Evolutionary conservation across 192 early-diverging fungal species (phyloP).

Genomic region (Backusella australiensis): DNA sequence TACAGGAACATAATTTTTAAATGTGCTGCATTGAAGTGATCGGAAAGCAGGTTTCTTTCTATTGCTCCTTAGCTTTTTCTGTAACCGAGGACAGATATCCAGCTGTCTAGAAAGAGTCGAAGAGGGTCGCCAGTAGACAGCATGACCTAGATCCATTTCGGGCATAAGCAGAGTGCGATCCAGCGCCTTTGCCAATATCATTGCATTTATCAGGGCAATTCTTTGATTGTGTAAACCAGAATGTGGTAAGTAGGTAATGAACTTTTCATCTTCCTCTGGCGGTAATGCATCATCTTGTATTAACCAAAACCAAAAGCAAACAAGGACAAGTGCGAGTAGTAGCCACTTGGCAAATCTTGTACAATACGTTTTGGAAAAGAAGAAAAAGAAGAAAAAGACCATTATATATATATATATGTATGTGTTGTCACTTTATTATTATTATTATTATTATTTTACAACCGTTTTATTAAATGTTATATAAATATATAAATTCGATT

Average conservation of each 20-base stretch:
- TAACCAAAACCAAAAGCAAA: neutral
- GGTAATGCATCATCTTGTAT: neutral
- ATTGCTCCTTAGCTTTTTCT: neutral
- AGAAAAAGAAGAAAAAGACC: neutral
- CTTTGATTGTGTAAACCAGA: constrained; percentile 55
- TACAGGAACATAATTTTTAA: constrained; percentile 29
- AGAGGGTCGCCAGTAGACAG: constrained; percentile 23
- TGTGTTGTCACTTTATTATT: neutral
- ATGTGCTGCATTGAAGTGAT: constrained; percentile 24
- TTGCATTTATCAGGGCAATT: constrained; percentile 43
- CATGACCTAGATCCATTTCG: constrained; percentile 27
- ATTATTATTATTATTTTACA: constrained; percentile 1
- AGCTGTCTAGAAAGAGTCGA: constrained; percentile 3
- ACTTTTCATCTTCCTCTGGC: constrained; percentile 26
- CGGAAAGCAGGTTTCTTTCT: neutral
- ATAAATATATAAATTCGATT: neutral
- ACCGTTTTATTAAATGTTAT: neutral
- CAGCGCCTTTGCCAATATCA: constrained; percentile 38
- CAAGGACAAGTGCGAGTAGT: no score
- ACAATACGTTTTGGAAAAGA: neutral
- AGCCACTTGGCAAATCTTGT: neutral
- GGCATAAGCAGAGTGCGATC: constrained; percentile 52
- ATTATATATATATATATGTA: neutral
- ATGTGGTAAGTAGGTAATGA: constrained; percentile 47
- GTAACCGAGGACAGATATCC: constrained; percentile 14